phyloP scores from a whole-genome alignment of 2,329 filamentous ascomycete species.

The Colletotrichum higginsianum region DNA sequence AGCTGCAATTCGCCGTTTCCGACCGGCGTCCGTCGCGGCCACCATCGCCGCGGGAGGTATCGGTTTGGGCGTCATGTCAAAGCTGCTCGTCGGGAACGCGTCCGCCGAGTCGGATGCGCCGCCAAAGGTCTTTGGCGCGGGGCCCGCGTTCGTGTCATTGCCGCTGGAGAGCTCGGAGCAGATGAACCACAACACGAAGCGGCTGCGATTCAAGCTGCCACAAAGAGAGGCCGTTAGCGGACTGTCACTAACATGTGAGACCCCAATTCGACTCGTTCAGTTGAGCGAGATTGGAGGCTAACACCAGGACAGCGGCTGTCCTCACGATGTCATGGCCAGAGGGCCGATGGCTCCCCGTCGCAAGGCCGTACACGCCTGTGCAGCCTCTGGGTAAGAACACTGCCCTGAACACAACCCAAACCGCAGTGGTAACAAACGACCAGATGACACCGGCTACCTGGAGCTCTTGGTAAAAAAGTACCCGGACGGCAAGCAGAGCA shows the following conservation, averaged over 20 bases:
- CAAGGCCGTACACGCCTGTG: conserved; percentile 78
- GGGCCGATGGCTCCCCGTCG: conserved; percentile 70
- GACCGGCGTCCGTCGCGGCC: conserved; percentile 46
- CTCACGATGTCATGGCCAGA: conserved; percentile 64
- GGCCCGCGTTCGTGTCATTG: conserved; percentile 78
- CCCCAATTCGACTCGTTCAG: conserved; percentile 73
- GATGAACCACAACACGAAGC: conserved; percentile 96
- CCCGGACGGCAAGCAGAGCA: conserved; percentile 74
- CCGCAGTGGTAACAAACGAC: background rate
- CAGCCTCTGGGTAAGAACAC: conserved; percentile 61
- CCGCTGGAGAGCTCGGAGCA: conserved; percentile 83
- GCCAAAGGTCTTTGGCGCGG: conserved; percentile 51
- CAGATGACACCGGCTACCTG: conserved; percentile 70
- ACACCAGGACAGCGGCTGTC: conserved; percentile 39
- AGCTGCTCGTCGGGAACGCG: conserved; percentile 45
- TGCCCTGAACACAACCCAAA: background rate
- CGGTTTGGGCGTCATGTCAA: conserved; percentile 42
- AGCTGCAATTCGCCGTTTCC: conserved; percentile 32
- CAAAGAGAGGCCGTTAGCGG: conserved; percentile 89
- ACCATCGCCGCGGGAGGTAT: conserved; percentile 42
- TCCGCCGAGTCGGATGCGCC: conserved; percentile 22
- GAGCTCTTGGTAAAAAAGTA: conserved; percentile 80
- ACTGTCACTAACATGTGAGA: conserved; percentile 84
- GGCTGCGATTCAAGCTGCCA: conserved; percentile 87
- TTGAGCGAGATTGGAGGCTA: conserved; percentile 78